Base-by-base conservation (phyloP, 371 early-diverging fungal species). In the Synchytrium microbalum region DNA sequence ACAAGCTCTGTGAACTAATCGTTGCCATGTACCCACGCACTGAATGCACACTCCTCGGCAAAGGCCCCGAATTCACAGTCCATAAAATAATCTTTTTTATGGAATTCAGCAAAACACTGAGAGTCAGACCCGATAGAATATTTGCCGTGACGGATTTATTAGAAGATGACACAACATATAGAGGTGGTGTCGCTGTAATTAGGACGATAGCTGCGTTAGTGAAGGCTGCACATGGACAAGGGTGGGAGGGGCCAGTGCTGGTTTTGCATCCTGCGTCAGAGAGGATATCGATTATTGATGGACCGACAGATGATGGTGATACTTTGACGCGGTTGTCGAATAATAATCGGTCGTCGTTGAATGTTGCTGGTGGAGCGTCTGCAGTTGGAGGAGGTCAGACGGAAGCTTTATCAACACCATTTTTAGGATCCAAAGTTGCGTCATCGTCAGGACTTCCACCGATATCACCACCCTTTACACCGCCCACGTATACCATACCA, bases 51-150 rank as follows among this genome's bases (percentile, higher is more conserved):
- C 69, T 79, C 31, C 66, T 77, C 2, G 52, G 57, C 59, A 75
- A 74, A 52, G 75, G 77, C 26, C 64, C 71, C 46, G 75, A 75
- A 59, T 77, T 70, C 64, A 72, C 77, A 23, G 67, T 79, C 54
- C 79, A 79, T 68, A 79, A 79, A 66, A 65, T 76, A 58, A 69
- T 79, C 53, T 79, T 79, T 62, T 79, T 79, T 58, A 63, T 79
- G 28, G 79, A 79, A 66, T 60, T 77, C 33, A 73, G 75, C 64
- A 79, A 77, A 62, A 70, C 74, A 0, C 65, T 79, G 2, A 73
- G 75, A 27, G 64, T 79, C 54, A 77, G 75, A 59, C 65, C 64
- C 23, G 55, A 68, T 27, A 52, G 72, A 58, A 67, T 79, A 24
- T 77, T 75, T 57, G 46, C 63, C 53, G 71, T 79, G 14, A 58